A percentile compares a stretch with the other conserved stretches of the same genome.
phyloP scores from a whole-genome alignment of 2,329 filamentous ascomycete genomes.

The Arthrinium phaeospermum region DNA sequence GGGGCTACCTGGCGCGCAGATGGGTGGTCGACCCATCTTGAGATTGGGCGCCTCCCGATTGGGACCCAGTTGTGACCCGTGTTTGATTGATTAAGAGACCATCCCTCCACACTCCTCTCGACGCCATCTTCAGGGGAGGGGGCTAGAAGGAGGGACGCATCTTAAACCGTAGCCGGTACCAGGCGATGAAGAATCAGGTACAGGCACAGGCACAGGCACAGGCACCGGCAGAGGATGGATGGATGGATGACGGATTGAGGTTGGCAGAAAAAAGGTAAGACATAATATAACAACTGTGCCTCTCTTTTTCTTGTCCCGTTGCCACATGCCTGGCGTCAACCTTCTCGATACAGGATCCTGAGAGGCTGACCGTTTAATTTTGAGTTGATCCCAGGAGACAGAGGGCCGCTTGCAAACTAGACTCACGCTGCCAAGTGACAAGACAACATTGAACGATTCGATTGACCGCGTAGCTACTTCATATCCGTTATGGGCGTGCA shows the following conservation, averaged over 20 bases:
- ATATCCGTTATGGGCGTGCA: background rate
- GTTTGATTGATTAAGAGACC: background rate
- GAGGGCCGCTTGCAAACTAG: background rate
- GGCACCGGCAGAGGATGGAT: background rate
- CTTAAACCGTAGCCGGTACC: background rate
- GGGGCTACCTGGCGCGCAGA: background rate
- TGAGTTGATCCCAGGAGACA: slow-evolving; percentile 5
- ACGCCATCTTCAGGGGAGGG: slow-evolving; percentile 14
- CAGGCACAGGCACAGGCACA: background rate
- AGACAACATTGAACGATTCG: background rate
- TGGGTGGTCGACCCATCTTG: slow-evolving; percentile 3
- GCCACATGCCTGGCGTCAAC: slow-evolving; percentile 1
- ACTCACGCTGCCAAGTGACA: background rate
- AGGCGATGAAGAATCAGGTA: background rate
- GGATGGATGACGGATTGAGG: background rate
- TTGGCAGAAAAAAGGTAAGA: background rate
- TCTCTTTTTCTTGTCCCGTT: background rate
- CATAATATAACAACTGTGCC: background rate
- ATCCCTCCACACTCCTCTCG: slow-evolving; percentile 14
- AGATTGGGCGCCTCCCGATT: slow-evolving; percentile 12
- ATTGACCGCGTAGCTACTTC: background rate
- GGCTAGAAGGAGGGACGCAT: slow-evolving; percentile 3
- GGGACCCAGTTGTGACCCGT: slow-evolving; percentile 6
- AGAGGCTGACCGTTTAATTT: slow-evolving; percentile 16
- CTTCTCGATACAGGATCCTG: slow-evolving; percentile 6